phyloP scores from a whole-genome alignment of 202 grass and related monocot species.

The Hordeum pubiflorum region DNA sequence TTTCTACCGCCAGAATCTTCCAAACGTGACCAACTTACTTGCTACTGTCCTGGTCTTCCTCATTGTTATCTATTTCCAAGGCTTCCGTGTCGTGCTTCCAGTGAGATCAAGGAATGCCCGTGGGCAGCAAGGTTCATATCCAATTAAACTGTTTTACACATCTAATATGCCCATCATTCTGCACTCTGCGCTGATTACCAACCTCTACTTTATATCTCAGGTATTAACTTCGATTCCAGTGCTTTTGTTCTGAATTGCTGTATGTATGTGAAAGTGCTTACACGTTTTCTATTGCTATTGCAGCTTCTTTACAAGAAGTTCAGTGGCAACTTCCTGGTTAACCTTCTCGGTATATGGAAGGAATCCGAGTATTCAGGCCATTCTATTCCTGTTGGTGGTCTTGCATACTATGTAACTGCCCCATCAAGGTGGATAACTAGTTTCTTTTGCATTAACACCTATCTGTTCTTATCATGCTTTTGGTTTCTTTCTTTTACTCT shows the following conservation, averaged over 20 bases:
- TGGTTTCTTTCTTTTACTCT: neutral
- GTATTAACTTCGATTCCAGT: constrained; percentile 18
- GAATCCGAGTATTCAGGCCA: constrained; percentile 81
- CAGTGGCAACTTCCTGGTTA: constrained; percentile 75
- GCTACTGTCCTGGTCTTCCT: constrained; percentile 87
- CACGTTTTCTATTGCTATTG: constrained; percentile 14
- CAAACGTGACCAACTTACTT: constrained; percentile 81
- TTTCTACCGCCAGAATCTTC: constrained; percentile 88
- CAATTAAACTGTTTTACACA: constrained; percentile 89
- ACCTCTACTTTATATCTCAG: constrained; percentile 91
- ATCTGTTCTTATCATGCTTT: neutral
- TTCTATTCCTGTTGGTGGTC: constrained; percentile 68
- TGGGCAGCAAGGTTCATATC: constrained; percentile 83
- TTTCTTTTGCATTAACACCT: neutral
- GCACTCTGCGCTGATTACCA: constrained; percentile 76
- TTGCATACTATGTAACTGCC: constrained; percentile 82
- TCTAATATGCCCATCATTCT: constrained; percentile 92
- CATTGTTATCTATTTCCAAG: constrained; percentile 90
- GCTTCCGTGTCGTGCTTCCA: constrained; percentile 78
- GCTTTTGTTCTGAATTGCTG: constrained; percentile 15
- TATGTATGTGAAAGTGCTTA: constrained; percentile 13
- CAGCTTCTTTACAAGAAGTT: constrained; percentile 80
- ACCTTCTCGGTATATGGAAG: constrained; percentile 75
- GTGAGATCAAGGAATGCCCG: constrained; percentile 83
- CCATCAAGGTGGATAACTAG: constrained; percentile 57